A percentile compares a stretch with the other conserved stretches of the same genome.
phyloP scores from a whole-genome alignment of 2,329 filamentous ascomycete genomes.

The Pestalotiopsis sp. region DNA sequence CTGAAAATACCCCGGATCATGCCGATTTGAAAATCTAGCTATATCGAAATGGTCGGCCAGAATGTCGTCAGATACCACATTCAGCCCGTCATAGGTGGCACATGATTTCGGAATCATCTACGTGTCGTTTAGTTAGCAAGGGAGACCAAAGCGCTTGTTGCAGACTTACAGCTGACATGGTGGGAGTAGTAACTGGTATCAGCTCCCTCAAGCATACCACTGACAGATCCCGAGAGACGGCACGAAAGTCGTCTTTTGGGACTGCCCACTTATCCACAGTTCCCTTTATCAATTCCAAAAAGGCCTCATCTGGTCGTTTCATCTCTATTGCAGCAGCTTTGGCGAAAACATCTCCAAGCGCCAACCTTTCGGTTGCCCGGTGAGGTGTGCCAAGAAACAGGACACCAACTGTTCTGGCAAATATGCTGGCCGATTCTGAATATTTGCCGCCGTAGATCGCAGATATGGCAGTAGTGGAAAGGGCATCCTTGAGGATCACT shows the following conservation, averaged over 20 bases:
- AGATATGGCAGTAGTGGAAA: slow-evolving; percentile 13
- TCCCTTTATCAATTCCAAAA: slow-evolving; percentile 6
- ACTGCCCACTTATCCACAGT: slow-evolving; percentile 9
- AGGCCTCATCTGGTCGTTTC: neutral
- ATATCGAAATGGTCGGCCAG: slow-evolving; percentile 10
- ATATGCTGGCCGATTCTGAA: slow-evolving; percentile 14
- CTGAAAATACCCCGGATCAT: slow-evolving; percentile 14
- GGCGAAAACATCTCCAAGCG: slow-evolving; percentile 12
- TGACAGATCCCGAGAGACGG: slow-evolving; percentile 12
- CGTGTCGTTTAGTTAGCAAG: neutral
- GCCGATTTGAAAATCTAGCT: slow-evolving; percentile 11
- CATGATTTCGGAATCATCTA: slow-evolving; percentile 1
- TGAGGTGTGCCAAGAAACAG: slow-evolving; percentile 17
- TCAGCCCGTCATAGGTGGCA: slow-evolving; percentile 14
- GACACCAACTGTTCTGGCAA: slow-evolving; percentile 12
- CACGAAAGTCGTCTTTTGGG: slow-evolving; percentile 12
- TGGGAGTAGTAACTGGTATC: neutral
- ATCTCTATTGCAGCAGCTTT: slow-evolving; percentile 3
- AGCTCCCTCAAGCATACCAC: slow-evolving; percentile 14
- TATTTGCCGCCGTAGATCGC: slow-evolving; percentile 13
- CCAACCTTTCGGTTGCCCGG: neutral
- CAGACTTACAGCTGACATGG: neutral
- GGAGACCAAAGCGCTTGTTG: neutral
- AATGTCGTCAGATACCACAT: slow-evolving; percentile 15
- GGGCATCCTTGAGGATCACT: slow-evolving; percentile 16